These are phyloP conservation scores for Tetrapisispora namnaoensis DNA, from an alignment of 805 yeast species.

Conservation along the genomic window DNA sequence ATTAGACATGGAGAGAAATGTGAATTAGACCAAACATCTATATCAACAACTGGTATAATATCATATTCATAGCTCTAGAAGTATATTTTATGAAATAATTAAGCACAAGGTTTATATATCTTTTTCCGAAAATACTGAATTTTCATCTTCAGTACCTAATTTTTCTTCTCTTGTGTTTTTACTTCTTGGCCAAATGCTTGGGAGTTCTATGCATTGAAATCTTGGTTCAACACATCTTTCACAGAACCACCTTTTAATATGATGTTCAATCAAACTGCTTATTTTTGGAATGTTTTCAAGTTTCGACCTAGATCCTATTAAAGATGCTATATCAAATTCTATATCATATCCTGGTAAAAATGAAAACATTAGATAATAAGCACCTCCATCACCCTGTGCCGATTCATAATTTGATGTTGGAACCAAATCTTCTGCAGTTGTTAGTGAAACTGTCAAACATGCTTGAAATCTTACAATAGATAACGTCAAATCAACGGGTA, in stretches of 20 bases:
- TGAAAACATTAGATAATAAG: slow-evolving; percentile 76
- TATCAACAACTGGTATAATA: slow-evolving; percentile 2
- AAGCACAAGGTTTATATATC: neutral
- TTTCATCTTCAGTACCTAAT: slow-evolving; percentile 7
- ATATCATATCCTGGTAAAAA: slow-evolving; percentile 85
- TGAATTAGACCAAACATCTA: slow-evolving; percentile 6
- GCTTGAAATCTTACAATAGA: slow-evolving; percentile 89
- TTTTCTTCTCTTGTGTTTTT: slow-evolving; percentile 42
- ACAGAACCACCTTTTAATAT: slow-evolving; percentile 77
- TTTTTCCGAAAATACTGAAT: slow-evolving; percentile 1
- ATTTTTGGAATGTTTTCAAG: slow-evolving; percentile 90
- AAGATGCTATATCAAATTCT: slow-evolving; percentile 79
- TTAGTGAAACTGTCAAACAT: slow-evolving; percentile 67
- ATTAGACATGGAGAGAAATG: slow-evolving; percentile 9
- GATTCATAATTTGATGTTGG: slow-evolving; percentile 3
- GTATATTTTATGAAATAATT: neutral
- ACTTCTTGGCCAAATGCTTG: slow-evolving; percentile 77
- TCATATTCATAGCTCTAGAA: neutral
- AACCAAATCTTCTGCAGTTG: slow-evolving; percentile 30
- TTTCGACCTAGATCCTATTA: slow-evolving; percentile 88
- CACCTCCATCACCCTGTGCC: slow-evolving; percentile 24
- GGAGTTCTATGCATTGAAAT: slow-evolving; percentile 74
- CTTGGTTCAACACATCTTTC: slow-evolving; percentile 93
- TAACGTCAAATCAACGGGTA: slow-evolving; percentile 78
- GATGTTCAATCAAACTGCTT: slow-evolving; percentile 71